These are phyloP conservation scores for Trichoderma sp. DNA, from an alignment of 2,329 filamentous ascomycete genomes.

Conservation along the genomic window DNA sequence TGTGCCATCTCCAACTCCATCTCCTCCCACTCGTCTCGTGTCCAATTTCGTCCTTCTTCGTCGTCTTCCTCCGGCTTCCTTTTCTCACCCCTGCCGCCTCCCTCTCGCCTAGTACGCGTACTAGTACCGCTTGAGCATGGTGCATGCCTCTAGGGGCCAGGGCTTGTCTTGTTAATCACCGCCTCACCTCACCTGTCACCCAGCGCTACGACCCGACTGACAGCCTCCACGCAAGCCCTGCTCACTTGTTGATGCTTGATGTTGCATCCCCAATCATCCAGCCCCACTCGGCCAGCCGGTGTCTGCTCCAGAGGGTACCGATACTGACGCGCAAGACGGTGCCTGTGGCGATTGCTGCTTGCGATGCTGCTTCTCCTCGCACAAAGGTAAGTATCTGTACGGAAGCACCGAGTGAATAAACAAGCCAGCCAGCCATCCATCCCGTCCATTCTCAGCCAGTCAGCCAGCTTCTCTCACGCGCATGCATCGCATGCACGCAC, in stretches of 20 bases:
- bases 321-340: no score
- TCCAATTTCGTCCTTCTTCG: background rate
- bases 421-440: background rate
- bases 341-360: no score
- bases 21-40: background rate
- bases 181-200: slow-evolving; percentile 26
- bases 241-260: background rate
- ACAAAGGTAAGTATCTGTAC: background rate
- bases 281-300: slow-evolving; percentile 12
- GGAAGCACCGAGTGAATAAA: no score
- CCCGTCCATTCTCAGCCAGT: background rate
- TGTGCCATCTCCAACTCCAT: background rate
- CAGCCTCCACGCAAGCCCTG: slow-evolving; percentile 23
- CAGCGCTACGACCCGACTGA: slow-evolving; percentile 23
- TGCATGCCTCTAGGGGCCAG: slow-evolving; percentile 19
- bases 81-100: background rate
- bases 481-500: background rate
- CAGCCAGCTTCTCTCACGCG: background rate
- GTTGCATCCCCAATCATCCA: background rate
- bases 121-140: slow-evolving; percentile 17
- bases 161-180: slow-evolving; percentile 24
- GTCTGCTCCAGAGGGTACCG: background rate
- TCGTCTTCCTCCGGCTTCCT: background rate
- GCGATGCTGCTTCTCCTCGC: background rate
- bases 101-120: background rate